Conservation (phyloP, 768 basidiomycete species). For the Lentinula lateritia region DNA sequence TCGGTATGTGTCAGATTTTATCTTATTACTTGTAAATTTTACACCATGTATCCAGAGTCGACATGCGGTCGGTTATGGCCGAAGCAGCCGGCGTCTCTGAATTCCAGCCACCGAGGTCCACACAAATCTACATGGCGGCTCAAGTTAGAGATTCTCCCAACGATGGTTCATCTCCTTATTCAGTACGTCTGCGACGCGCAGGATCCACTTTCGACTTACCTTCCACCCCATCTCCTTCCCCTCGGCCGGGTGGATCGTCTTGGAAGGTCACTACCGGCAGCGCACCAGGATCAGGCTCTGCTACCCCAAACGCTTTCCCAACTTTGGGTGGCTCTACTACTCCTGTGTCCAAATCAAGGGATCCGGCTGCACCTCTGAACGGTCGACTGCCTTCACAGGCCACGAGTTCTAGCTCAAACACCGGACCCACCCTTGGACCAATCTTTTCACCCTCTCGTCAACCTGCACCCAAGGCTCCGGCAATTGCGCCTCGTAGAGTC, state of each 20-base stretch:
- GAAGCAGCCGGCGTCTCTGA: conserved; percentile 44
- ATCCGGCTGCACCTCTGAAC: neutral
- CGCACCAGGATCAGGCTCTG: conserved; percentile 11
- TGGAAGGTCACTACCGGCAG: conserved; percentile 8
- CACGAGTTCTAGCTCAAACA: neutral
- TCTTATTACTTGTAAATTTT: conserved; percentile 9
- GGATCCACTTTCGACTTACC: neutral
- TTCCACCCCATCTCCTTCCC: conserved; percentile 10
- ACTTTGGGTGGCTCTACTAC: neutral
- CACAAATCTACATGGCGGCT: conserved; percentile 7
- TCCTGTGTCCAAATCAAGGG: neutral
- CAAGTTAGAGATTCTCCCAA: conserved; percentile 2
- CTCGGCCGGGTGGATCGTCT: conserved; percentile 13
- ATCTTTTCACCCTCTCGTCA: conserved; percentile 59
- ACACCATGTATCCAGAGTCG: conserved; percentile 43
- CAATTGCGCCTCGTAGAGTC: conserved; percentile 32
- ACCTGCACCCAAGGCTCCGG: conserved; percentile 19
- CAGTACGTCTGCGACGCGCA: neutral
- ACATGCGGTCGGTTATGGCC: conserved; percentile 84
- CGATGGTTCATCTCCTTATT: neutral
- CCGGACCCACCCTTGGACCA: conserved; percentile 43
- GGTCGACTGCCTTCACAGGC: neutral
- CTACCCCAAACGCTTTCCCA: neutral
- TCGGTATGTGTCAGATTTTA: conserved; percentile 32
- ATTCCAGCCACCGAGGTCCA: conserved; percentile 4